These are phyloP conservation scores for Amauroascus niger DNA, from an alignment of 2,329 filamentous ascomycete genomes.

Conservation along the genomic window DNA sequence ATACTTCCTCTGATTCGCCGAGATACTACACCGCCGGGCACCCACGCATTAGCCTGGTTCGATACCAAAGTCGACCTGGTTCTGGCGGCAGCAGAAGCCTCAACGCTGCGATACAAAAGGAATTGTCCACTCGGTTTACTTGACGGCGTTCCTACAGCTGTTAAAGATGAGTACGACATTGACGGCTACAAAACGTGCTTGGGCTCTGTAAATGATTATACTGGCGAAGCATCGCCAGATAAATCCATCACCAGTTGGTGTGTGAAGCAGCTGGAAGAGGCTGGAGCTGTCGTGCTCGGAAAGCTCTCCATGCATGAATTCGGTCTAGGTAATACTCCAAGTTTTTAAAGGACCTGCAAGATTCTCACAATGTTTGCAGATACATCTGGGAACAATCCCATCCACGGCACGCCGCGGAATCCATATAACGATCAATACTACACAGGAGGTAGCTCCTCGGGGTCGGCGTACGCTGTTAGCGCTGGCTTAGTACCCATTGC, in stretches of 20 bases:
- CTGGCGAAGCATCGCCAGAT: conserved; percentile 23
- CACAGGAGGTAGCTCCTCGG: conserved; percentile 63
- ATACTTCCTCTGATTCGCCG: conserved; percentile 61
- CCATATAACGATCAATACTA: conserved; percentile 64
- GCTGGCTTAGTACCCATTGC: conserved; percentile 52
- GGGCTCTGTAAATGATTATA: conserved; percentile 50
- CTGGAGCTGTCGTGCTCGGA: conserved; percentile 60
- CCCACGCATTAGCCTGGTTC: conserved; percentile 63
- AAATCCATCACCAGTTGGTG: conserved; percentile 52
- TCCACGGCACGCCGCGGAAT: conserved; percentile 60
- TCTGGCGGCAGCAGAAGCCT: conserved; percentile 58
- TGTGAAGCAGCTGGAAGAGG: conserved; percentile 54
- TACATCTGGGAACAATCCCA: conserved; percentile 62
- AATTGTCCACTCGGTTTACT: conserved; percentile 56
- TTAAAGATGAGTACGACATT: conserved; percentile 65
- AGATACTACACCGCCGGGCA: conserved; percentile 44
- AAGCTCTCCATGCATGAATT: conserved; percentile 66
- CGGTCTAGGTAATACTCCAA: conserved; percentile 44
- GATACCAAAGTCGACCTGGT: conserved; percentile 54
- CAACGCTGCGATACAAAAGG: conserved; percentile 58
- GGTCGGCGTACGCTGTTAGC: conserved; percentile 55
- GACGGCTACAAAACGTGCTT: conserved; percentile 54
- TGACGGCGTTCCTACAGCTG: conserved; percentile 65
- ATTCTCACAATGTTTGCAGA: conserved; percentile 33
- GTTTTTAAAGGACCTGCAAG: not conserved